Evolutionary conservation across 169 alveolate species (phyloP), one percentile per base, ranked within the genome.

Genomic region (Cystoisospora suis): DNA sequence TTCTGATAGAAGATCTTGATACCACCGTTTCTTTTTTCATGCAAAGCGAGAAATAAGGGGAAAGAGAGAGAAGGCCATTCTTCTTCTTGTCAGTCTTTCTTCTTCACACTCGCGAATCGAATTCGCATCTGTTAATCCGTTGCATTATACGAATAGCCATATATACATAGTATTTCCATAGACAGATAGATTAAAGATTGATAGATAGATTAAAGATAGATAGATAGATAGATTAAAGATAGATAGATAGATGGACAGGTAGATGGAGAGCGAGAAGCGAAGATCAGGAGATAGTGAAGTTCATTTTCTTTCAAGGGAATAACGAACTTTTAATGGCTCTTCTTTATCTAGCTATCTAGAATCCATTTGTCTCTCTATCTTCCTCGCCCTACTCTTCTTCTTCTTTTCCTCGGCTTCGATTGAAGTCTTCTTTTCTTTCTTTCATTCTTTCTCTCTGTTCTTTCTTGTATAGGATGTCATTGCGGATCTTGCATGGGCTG

Each of bases 401-500:
- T 20, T 9, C 61, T 53, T 20, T 53, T 12, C 20, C 20, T 53
- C 61, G n/a, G 75, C 29, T 3, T 12, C 45, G 6, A 12, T 29
- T n/a, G 40, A 44, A 2, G 46, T 40, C 32, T 72, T 27, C 83
- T 72, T 27, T 36, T 72, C 80, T 69, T 32, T 5, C 77, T 9
- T 69, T 20, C 44, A 27, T 34, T 9, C 15, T 4, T 20, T 23
- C 7, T 3, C 38, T 69, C 45, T 42, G 15, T 46, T 69, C 45
- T 27, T 69, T 32, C 56, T 69, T 23, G 29, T 23, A 47, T 98
- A 97, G 91, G 98, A 97, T 81, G 91, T 97, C 56, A 96, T 97
- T 38, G 93, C 93, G 80, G 87, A 93, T 27, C 93, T 96, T 7
- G 94, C 89, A 34, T 97, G 98, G 98, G 89, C 95, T 36, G 95